Percentiles rank a stretch among this genome's conserved stretches.
These are phyloP conservation scores for Pseudogymnoascus sp. DNA, from an alignment of 2,329 filamentous ascomycete species.

Conservation along the genomic window DNA sequence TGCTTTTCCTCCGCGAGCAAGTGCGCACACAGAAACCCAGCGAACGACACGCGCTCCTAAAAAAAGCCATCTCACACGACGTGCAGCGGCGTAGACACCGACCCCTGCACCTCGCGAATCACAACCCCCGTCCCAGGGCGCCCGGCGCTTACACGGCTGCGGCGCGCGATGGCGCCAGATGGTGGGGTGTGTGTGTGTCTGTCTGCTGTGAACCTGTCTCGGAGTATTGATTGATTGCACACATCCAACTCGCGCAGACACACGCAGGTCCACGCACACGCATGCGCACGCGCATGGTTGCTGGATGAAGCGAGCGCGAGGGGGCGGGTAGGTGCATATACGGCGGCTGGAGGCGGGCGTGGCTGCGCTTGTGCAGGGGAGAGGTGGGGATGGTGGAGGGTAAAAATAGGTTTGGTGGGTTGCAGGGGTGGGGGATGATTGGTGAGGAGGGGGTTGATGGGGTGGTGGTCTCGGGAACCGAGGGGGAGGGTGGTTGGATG, in stretches of 20 bases:
- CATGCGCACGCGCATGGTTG: not conserved
- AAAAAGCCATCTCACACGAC: not conserved
- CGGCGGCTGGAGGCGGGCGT: not conserved
- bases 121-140: not conserved
- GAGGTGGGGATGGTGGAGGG: not conserved
- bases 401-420: not conserved
- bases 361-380: not conserved
- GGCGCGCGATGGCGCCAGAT: not conserved
- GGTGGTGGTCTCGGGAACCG: not conserved
- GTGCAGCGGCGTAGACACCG: not conserved
- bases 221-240: not conserved
- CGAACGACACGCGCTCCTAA: not conserved
- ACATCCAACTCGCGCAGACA: not conserved
- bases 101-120: not conserved
- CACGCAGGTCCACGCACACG: not conserved
- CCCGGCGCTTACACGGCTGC: conserved; percentile 4
- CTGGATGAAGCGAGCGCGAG: not conserved
- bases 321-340: not conserved
- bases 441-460: not conserved
- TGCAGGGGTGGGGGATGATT: not conserved
- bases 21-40: not conserved
- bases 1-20: not conserved
- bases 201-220: not conserved
- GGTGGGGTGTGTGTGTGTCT: not conserved
- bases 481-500: not conserved